Conservation (phyloP, 257 asterid genomes). For the Ballota nigra region DNA sequence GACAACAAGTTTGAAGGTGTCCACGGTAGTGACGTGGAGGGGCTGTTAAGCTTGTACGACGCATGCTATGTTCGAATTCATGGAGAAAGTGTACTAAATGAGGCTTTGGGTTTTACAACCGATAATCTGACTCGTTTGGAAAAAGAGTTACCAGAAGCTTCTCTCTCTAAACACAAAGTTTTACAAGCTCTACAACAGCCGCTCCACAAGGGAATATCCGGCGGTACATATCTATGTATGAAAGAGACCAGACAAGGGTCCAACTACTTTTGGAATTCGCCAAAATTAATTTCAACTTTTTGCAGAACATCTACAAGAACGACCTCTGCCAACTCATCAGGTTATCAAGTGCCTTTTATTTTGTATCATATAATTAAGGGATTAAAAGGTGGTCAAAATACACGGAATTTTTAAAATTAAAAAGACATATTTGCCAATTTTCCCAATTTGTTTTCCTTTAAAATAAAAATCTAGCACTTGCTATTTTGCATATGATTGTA, state of each 20-base stretch:
- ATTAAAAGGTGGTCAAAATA: too few species aligned
- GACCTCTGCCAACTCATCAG: conserved; percentile 23
- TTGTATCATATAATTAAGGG: too few species aligned
- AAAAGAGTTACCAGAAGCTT: background rate
- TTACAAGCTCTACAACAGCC: conserved; percentile 15
- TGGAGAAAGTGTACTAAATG: conserved; percentile 29
- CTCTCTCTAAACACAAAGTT: conserved; percentile 12
- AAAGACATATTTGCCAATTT: too few species aligned
- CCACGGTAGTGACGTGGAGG: conserved; percentile 3
- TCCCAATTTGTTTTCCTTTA: too few species aligned
- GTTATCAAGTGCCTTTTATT: background rate
- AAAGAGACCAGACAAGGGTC: background rate
- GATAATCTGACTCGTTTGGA: background rate
- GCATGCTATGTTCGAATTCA: conserved; percentile 37
- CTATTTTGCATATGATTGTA: too few species aligned
- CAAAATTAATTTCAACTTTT: conserved; percentile 14
- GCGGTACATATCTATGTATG: conserved; percentile 11
- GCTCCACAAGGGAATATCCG: conserved; percentile 5
- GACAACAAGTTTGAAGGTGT: conserved; percentile 4
- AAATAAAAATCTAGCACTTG: too few species aligned
- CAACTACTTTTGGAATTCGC: conserved; percentile 16
- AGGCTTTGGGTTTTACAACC: conserved; percentile 19
- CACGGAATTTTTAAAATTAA: too few species aligned
- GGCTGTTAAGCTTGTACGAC: conserved; percentile 34
- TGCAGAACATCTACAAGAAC: conserved; percentile 31